Evolutionary conservation across 176 grass and related monocot species (phyloP).

Genomic region (Aegilops bicornis): DNA sequence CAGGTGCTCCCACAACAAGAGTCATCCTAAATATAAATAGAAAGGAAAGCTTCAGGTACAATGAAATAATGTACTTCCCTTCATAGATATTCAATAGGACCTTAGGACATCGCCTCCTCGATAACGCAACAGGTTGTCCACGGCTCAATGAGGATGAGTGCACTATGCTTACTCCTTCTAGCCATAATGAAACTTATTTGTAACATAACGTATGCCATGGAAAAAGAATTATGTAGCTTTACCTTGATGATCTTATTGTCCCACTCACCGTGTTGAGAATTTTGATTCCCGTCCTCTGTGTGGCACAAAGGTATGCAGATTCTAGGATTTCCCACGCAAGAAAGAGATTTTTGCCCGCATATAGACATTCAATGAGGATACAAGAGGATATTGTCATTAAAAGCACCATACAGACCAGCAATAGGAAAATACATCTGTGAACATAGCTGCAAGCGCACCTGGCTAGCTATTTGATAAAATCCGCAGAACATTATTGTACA

Average conservation of each 20-base stretch:
- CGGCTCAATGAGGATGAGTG: too few species aligned
- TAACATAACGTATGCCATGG: not conserved
- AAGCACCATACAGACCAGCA: not conserved
- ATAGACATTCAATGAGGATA: not conserved
- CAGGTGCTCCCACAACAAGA: constrained; percentile 81
- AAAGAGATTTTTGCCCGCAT: not conserved
- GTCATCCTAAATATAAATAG: constrained; percentile 66
- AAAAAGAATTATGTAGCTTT: not conserved
- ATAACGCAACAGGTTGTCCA: too few species aligned
- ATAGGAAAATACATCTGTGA: not conserved
- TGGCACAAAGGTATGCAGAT: constrained; percentile 40
- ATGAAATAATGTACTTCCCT: not conserved
- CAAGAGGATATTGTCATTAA: not conserved
- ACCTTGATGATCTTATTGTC: constrained; percentile 65
- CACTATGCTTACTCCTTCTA: not conserved
- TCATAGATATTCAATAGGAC: not conserved
- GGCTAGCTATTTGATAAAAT: not conserved
- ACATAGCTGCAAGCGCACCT: not conserved
- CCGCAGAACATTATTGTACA: not conserved
- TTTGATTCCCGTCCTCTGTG: constrained; percentile 46
- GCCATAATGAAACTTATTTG: not conserved
- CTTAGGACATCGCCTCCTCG: not conserved
- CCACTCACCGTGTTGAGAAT: constrained; percentile 62
- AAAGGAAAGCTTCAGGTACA: not conserved
- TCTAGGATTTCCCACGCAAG: constrained; percentile 47